These are phyloP conservation scores for Colletotrichum nymphaeae DNA, from an alignment of 2,329 filamentous ascomycete species.

Conservation along the genomic window DNA sequence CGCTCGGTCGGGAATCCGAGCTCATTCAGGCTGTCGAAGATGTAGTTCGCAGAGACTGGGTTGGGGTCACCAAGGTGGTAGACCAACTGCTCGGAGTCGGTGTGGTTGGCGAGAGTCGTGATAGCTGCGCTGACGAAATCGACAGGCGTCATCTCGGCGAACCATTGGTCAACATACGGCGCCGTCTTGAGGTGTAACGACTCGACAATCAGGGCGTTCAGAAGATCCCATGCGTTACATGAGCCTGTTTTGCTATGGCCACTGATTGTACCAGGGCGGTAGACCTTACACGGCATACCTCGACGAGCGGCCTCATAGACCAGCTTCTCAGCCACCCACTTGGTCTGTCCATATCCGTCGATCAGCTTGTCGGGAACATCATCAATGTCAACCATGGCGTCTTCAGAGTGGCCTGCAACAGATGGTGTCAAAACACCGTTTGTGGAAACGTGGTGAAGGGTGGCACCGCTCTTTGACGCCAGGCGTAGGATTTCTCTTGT, in stretches of 20 bases:
- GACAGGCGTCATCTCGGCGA: conserved; percentile 85
- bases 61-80: conserved; percentile 82
- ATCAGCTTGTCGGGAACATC: conserved; percentile 76
- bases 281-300: conserved; percentile 77
- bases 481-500: conserved; percentile 80
- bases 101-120: conserved; percentile 74
- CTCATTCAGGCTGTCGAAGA: conserved; percentile 73
- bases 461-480: conserved; percentile 74
- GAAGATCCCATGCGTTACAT: conserved; percentile 81
- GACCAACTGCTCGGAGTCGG: conserved; percentile 69
- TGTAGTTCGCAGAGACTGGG: conserved; percentile 72
- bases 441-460: conserved; percentile 82
- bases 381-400: conserved; percentile 73
- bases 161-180: conserved; percentile 80
- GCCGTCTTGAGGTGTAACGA: conserved; percentile 78
- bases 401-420: conserved; percentile 77
- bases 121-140: conserved; percentile 84
- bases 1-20: conserved; percentile 78
- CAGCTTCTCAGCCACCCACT: conserved; percentile 84
- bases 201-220: conserved; percentile 82
- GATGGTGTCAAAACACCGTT: conserved; percentile 83
- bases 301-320: conserved; percentile 76
- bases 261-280: conserved; percentile 81
- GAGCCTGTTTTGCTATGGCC: conserved; percentile 81
- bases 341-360: conserved; percentile 83